Conservation (phyloP, 139 green algal species). For the Asterochloris erici region DNA sequence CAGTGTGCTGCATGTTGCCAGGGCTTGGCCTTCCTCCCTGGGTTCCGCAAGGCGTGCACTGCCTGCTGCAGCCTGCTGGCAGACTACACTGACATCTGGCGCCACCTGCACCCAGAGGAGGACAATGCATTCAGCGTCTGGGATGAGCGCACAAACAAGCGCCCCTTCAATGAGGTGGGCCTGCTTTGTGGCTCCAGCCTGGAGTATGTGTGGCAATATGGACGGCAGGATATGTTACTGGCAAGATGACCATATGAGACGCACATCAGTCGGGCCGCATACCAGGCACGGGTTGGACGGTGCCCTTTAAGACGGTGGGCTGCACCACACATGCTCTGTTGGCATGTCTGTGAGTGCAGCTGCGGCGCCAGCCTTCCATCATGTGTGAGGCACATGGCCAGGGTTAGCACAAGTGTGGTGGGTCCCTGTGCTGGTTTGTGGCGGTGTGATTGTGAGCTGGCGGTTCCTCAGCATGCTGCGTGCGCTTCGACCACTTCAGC, state of each 20-base stretch:
- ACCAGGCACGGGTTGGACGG: too few relatives aligned
- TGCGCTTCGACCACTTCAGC: too few relatives aligned
- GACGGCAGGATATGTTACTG: neutral
- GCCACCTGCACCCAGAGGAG: conserved; percentile 40
- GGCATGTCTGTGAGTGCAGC: neutral
- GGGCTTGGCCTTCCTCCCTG: too few relatives aligned
- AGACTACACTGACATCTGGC: conserved; percentile 49
- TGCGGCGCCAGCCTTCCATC: neutral
- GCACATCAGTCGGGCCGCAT: too few relatives aligned
- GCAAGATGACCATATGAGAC: neutral
- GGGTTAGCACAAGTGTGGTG: neutral
- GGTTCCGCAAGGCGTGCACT: neutral
- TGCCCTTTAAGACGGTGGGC: neutral
- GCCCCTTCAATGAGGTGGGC: conserved; percentile 59
- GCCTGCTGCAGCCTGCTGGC: conserved; percentile 25
- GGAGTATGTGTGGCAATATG: neutral
- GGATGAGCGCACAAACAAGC: conserved; percentile 62
- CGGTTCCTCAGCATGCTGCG: too few relatives aligned
- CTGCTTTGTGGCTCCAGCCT: neutral
- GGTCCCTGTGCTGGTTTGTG: neutral
- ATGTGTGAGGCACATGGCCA: neutral
- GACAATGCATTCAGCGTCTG: conserved; percentile 56
- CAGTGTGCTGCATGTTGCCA: too few relatives aligned
- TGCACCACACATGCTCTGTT: neutral
- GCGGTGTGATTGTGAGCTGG: too few relatives aligned